Evolutionary conservation across 495 filamentous ascomycete species (phyloP).

Genomic region (Tuber melanosporum): DNA sequence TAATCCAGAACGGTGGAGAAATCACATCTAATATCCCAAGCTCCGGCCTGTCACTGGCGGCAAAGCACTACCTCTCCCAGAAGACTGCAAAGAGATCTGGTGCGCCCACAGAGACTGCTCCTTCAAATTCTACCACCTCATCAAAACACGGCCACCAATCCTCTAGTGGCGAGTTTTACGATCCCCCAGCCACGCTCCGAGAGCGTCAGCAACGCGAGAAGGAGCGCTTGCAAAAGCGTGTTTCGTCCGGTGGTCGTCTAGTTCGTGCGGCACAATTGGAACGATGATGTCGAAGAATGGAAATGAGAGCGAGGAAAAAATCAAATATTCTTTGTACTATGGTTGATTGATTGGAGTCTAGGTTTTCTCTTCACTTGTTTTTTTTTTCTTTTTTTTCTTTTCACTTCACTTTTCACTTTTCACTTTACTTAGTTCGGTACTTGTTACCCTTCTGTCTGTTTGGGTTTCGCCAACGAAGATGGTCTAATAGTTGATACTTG

Average conservation of each 20-base stretch:
- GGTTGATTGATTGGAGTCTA: slow-evolving; percentile 17
- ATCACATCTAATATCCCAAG: slow-evolving; percentile 66
- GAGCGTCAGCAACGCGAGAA: slow-evolving; percentile 49
- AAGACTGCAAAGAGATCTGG: slow-evolving; percentile 53
- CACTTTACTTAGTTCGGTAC: not conserved
- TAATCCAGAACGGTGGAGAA: slow-evolving; percentile 90
- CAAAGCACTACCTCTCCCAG: slow-evolving; percentile 75
- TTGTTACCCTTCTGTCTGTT: not conserved
- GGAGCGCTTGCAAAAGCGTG: slow-evolving; percentile 56
- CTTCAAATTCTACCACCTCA: slow-evolving; percentile 29
- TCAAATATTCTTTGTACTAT: slow-evolving; percentile 5
- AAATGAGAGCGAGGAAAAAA: not conserved
- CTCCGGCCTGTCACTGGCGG: slow-evolving; percentile 68
- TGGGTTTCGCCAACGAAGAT: not conserved
- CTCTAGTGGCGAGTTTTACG: slow-evolving; percentile 31
- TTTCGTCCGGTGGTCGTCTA: slow-evolving; percentile 56
- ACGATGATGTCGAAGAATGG: slow-evolving; percentile 15
- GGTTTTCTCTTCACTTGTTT: slow-evolving; percentile 10
- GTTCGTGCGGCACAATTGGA: slow-evolving; percentile 48
- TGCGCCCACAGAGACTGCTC: slow-evolving; percentile 31
- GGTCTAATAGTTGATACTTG: not conserved
- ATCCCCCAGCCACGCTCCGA: slow-evolving; percentile 30
- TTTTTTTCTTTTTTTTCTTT: slow-evolving; percentile 9
- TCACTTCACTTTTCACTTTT: not conserved
- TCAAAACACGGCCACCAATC: not conserved